These are phyloP conservation scores for Kodamaea sagamina DNA, from an alignment of 805 yeast genomes.

Conservation along the genomic window DNA sequence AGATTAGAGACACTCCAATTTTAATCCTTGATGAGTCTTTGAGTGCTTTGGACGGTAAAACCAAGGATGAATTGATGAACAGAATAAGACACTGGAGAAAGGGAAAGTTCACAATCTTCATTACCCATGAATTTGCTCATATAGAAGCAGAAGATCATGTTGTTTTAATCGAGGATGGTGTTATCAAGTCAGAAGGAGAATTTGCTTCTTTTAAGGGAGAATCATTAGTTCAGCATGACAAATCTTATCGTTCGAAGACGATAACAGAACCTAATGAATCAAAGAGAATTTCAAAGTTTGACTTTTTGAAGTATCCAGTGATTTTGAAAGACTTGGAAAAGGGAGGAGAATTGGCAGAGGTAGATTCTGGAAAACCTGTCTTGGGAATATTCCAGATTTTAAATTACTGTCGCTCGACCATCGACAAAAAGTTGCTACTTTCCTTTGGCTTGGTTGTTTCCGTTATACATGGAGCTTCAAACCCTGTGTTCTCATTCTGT, in stretches of 20 bases:
- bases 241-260: background rate
- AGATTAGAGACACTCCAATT: conserved; percentile 68
- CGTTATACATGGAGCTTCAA: conserved; percentile 58
- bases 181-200: conserved; percentile 27
- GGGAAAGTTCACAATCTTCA: conserved; percentile 72
- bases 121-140: conserved; percentile 74
- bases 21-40: conserved; percentile 83
- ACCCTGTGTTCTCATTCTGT: conserved; percentile 78
- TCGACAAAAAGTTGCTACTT: conserved; percentile 27
- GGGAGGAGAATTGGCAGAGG: background rate
- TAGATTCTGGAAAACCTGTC: background rate
- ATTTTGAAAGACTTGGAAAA: conserved; percentile 26
- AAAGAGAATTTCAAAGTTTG: conserved; percentile 11
- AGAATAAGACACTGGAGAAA: conserved; percentile 60
- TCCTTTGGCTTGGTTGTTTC: conserved; percentile 56
- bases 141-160: conserved; percentile 61
- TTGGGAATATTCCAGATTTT: conserved; percentile 27
- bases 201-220: conserved; percentile 8
- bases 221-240: background rate
- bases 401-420: conserved; percentile 23
- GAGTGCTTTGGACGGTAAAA: conserved; percentile 70
- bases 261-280: background rate
- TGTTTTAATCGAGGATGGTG: conserved; percentile 60
- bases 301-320: conserved; percentile 25
- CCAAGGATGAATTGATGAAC: conserved; percentile 47